Conservation (phyloP, 1,139 yeast species). For the Debaryomycetaceae sp. region DNA sequence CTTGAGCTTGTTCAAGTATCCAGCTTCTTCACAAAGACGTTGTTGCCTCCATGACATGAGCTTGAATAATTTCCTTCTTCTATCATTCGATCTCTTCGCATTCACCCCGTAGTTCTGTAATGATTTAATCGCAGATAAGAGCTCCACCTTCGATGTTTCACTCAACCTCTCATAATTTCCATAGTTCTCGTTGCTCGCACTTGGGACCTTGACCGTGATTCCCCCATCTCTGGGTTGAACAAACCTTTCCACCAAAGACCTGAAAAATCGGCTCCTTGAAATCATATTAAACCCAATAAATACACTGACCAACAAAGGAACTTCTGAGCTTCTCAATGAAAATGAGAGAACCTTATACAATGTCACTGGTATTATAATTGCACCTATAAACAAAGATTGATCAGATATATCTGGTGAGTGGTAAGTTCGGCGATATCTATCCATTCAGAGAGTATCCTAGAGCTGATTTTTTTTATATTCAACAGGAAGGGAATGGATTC, state of each 20-base stretch:
- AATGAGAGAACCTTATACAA: conserved; percentile 3
- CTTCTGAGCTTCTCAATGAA: conserved; percentile 11
- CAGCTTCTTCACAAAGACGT: conserved; percentile 47
- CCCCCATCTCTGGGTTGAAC: neutral
- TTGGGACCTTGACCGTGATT: conserved; percentile 1
- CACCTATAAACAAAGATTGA: conserved; percentile 5
- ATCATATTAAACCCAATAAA: conserved; percentile 24
- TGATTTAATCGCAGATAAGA: conserved; percentile 51
- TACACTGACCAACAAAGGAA: conserved; percentile 21
- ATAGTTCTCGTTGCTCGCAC: conserved; percentile 8
- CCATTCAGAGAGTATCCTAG: neutral
- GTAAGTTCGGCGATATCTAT: neutral
- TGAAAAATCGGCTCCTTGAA: conserved; percentile 19
- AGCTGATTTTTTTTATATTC: too few relatives aligned
- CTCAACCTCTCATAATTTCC: conserved; percentile 14
- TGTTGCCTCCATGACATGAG: conserved; percentile 57
- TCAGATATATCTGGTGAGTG: conserved; percentile 5
- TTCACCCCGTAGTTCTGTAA: conserved; percentile 44
- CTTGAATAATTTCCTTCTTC: conserved; percentile 44
- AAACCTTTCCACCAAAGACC: conserved; percentile 3
- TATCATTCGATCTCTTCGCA: conserved; percentile 41
- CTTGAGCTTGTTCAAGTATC: conserved; percentile 53
- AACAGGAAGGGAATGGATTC: too few relatives aligned
- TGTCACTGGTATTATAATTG: conserved; percentile 3
- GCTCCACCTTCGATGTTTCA: conserved; percentile 24